These are phyloP conservation scores for Parathielavia hyrcaniae DNA, from an alignment of 495 filamentous ascomycete species.

Conservation along the genomic window DNA sequence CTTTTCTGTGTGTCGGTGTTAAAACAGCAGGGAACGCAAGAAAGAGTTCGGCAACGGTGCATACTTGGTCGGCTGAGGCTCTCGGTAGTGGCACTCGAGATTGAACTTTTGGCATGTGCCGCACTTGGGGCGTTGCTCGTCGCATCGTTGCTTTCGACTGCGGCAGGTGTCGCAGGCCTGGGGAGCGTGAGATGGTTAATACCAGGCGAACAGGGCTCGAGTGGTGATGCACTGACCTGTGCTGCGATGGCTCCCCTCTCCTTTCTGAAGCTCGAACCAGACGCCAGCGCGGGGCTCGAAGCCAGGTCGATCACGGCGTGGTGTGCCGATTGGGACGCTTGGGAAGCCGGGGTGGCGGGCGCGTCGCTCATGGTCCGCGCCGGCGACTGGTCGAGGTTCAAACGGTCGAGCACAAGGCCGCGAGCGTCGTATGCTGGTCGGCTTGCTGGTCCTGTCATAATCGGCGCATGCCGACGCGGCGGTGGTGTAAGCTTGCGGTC, in stretches of 20 bases:
- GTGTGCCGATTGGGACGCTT: conserved; percentile 3
- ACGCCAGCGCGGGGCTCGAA: not conserved
- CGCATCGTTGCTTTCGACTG: conserved; percentile 81
- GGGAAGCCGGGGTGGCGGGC: conserved; percentile 15
- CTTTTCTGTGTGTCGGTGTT: conserved; percentile 44
- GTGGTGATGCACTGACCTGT: conserved; percentile 32
- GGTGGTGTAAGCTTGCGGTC: not conserved
- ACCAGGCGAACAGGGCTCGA: no score
- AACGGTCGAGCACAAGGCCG: not conserved
- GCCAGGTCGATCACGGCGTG: not conserved
- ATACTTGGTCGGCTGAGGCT: conserved; percentile 59
- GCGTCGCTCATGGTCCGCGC: conserved; percentile 19
- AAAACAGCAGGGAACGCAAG: conserved; percentile 2
- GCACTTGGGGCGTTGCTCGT: conserved; percentile 80
- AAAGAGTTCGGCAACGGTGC: conserved; percentile 24
- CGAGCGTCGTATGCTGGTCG: not conserved
- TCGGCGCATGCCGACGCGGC: not conserved
- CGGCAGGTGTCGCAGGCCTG: conserved; percentile 78
- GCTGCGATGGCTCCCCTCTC: conserved; percentile 46
- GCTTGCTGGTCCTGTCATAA: not conserved
- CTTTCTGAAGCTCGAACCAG: conserved; percentile 30
- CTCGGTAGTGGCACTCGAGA: conserved; percentile 54
- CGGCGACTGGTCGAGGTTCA: not conserved
- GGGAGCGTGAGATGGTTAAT: not conserved
- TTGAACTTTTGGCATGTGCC: conserved; percentile 45